A percentile compares a stretch with the other conserved stretches of the same genome.
These are phyloP conservation scores for Lentinula aciculospora DNA, from an alignment of 768 basidiomycete species.

Conservation along the genomic window DNA sequence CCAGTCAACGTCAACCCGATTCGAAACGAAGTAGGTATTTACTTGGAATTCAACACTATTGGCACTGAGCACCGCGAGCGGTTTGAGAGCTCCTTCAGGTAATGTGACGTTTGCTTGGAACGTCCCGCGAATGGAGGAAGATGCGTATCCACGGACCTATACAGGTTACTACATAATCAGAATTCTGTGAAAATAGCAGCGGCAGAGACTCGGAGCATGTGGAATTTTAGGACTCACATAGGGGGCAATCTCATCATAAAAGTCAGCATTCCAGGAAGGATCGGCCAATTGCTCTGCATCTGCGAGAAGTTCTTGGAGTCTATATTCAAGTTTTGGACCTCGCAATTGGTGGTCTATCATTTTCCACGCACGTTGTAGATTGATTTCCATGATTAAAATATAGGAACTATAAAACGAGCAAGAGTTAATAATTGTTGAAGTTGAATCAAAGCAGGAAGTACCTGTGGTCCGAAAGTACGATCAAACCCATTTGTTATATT, in stretches of 20 bases:
- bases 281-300: conserved; percentile 20
- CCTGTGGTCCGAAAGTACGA: conserved; percentile 21
- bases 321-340: too few relatives aligned
- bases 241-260: conserved; percentile 22
- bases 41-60: conserved; percentile 16
- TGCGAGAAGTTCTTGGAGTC: conserved; percentile 12
- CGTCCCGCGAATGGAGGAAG: conserved; percentile 13
- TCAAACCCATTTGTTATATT: conserved; percentile 23
- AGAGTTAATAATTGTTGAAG: not conserved
- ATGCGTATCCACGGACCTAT: conserved; percentile 17
- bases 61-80: conserved; percentile 17
- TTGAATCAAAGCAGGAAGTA: not conserved
- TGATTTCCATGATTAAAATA: conserved; percentile 12
- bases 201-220: not conserved
- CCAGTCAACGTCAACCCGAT: not conserved
- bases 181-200: not conserved
- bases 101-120: conserved; percentile 12
- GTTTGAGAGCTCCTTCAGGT: conserved; percentile 13
- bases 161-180: not conserved
- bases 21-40: not conserved
- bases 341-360: too few relatives aligned
- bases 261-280: conserved; percentile 18
- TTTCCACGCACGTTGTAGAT: not conserved
- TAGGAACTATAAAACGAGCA: conserved; percentile 11
- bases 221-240: conserved; percentile 7